Percentiles rank a stretch among this genome's conserved stretches.
phyloP scores from a whole-genome alignment of 2,329 filamentous ascomycete genomes.

The Helminthosporium solani region DNA sequence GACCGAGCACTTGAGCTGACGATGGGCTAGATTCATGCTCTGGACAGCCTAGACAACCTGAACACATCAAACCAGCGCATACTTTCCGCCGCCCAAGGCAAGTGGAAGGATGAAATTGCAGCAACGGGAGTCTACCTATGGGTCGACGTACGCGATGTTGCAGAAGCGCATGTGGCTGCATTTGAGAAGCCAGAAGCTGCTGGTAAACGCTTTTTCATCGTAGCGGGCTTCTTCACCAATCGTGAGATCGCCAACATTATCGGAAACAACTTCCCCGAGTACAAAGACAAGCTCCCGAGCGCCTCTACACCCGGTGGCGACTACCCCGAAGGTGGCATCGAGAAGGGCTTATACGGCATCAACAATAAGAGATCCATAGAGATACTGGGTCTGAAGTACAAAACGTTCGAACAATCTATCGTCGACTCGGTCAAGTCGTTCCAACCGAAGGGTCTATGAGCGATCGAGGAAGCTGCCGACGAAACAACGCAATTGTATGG shows the following conservation, averaged over 20 bases:
- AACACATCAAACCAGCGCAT: constrained; percentile 74
- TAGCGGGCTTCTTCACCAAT: constrained; percentile 61
- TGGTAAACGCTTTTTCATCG: constrained; percentile 64
- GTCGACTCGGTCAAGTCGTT: constrained; percentile 65
- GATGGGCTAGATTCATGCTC: constrained; percentile 50
- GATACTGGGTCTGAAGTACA: constrained; percentile 62
- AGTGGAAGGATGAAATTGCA: constrained; percentile 58
- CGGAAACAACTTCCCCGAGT: constrained; percentile 56
- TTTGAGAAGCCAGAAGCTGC: constrained; percentile 57
- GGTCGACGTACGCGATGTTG: constrained; percentile 58
- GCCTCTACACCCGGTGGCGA: constrained; percentile 46
- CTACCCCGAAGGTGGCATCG: constrained; percentile 47
- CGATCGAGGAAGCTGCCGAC: too few species aligned
- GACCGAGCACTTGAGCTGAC: constrained; percentile 11
- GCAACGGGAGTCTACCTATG: constrained; percentile 57
- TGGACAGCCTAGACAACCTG: constrained; percentile 62
- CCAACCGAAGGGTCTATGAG: constrained; percentile 53
- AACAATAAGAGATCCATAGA: constrained; percentile 58
- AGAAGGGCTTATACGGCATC: constrained; percentile 47
- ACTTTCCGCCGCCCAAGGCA: constrained; percentile 63
- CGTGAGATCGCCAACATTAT: constrained; percentile 59
- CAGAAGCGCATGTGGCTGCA: constrained; percentile 63
- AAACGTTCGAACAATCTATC: constrained; percentile 58
- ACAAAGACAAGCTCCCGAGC: constrained; percentile 51
- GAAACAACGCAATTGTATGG: too few species aligned